phyloP scores from a whole-genome alignment of 352 stramenopile species.

The Globisporangium recalcitrans region DNA sequence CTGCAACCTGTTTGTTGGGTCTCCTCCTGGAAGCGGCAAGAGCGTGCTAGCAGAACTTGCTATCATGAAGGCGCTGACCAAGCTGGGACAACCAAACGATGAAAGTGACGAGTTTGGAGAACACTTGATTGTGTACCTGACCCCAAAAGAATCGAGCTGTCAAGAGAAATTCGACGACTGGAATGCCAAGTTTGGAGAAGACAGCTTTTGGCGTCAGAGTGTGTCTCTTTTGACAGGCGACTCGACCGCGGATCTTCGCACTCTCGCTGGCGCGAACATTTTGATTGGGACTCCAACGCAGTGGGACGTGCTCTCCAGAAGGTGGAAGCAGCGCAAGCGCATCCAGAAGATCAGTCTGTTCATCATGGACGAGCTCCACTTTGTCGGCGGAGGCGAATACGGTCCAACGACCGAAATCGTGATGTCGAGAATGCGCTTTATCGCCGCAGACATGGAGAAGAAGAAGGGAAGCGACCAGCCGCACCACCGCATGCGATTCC shows the following conservation, averaged over 20 bases:
- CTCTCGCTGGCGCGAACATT: conserved; percentile 89
- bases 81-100: conserved; percentile 44
- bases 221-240: conserved; percentile 95
- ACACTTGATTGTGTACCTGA: conserved; percentile 92
- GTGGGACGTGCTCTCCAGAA: conserved; percentile 95
- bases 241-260: conserved; percentile 87
- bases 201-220: conserved; percentile 73
- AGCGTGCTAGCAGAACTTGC: conserved; percentile 93
- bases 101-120: conserved; percentile 60
- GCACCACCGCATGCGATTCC: conserved; percentile 77
- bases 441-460: conserved; percentile 88
- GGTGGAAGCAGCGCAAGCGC: conserved; percentile 96
- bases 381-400: conserved; percentile 89
- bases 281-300: conserved; percentile 93
- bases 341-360: conserved; percentile 94
- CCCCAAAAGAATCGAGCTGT: conserved; percentile 80
- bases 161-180: conserved; percentile 78
- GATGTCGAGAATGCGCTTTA: conserved; percentile 97
- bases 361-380: conserved; percentile 97
- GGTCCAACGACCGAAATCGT: conserved; percentile 96
- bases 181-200: conserved; percentile 77
- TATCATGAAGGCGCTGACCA: conserved; percentile 90
- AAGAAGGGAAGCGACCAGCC: conserved; percentile 26
- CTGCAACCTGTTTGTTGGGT: conserved; percentile 93
- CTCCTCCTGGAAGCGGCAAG: conserved; percentile 94